phyloP scores from a whole-genome alignment of 495 filamentous ascomycete species.

The Xylaria longipes region DNA sequence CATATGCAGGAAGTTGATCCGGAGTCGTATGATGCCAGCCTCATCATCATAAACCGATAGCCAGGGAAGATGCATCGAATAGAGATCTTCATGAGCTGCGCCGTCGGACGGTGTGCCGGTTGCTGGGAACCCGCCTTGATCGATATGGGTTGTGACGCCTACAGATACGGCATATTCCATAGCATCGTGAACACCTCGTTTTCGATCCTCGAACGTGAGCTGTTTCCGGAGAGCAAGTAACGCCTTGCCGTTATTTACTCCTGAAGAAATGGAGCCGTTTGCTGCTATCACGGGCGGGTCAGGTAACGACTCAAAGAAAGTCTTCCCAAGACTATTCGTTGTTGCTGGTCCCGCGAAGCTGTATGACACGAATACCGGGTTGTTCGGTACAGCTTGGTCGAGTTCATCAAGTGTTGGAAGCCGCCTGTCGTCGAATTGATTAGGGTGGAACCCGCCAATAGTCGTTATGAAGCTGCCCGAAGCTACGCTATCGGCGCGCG shows the following conservation, averaged over 20 bases:
- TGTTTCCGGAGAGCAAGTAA: conserved; percentile 30
- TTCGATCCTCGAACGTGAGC: conserved; percentile 29
- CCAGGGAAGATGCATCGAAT: conserved; percentile 35
- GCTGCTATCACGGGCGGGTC: background rate
- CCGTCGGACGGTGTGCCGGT: conserved; percentile 34
- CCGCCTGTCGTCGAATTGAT: conserved; percentile 34
- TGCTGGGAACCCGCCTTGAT: conserved; percentile 38
- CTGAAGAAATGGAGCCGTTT: conserved; percentile 31
- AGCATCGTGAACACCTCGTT: conserved; percentile 31
- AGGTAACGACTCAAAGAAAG: conserved; percentile 28
- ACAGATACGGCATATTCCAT: conserved; percentile 37
- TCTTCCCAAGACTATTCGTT: conserved; percentile 35
- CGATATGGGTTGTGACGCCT: conserved; percentile 38
- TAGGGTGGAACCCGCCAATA: conserved; percentile 37
- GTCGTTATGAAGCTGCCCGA: conserved; percentile 34
- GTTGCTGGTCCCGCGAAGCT: conserved; percentile 33
- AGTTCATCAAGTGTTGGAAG: conserved; percentile 38
- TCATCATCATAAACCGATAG: conserved; percentile 33
- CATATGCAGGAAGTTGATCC: conserved; percentile 38
- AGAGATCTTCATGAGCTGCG: conserved; percentile 34
- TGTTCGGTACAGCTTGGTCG: conserved; percentile 31
- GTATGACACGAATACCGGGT: conserved; percentile 34
- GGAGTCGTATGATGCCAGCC: conserved; percentile 29
- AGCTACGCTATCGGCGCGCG: conserved; percentile 24
- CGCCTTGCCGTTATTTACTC: conserved; percentile 31